Conservation (phyloP, 352 stramenopile species). For the Phytophthora macrochlamydospora region DNA sequence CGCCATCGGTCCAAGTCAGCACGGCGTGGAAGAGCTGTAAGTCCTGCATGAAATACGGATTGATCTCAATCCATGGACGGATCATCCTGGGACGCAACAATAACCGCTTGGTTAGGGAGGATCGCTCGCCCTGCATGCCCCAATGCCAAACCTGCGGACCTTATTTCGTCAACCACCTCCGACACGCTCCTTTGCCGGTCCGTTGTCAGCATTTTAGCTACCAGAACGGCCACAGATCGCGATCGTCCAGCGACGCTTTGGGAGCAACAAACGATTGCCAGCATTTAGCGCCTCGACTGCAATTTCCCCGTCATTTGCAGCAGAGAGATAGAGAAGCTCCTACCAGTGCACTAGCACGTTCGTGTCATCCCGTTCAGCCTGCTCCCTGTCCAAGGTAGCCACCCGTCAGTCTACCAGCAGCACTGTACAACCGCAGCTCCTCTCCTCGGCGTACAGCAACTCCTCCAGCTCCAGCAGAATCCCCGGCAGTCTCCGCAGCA, state of each 20-base stretch:
- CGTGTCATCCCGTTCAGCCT: constrained; percentile 35
- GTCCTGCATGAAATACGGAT: constrained; percentile 57
- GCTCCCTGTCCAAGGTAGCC: constrained; percentile 21
- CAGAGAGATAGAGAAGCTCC: too few species aligned
- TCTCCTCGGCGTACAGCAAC: constrained; percentile 35
- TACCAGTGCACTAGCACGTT: constrained; percentile 83
- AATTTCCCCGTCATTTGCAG: too few species aligned
- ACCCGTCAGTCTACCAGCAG: background rate
- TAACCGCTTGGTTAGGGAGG: constrained; percentile 1
- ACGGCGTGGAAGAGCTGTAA: constrained; percentile 47
- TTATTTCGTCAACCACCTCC: constrained; percentile 48
- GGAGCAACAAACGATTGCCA: background rate
- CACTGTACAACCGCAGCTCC: background rate
- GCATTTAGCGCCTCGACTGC: too few species aligned
- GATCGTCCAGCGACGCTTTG: constrained; percentile 67
- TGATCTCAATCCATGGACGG: constrained; percentile 77
- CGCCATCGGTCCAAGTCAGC: constrained; percentile 1
- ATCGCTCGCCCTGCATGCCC: background rate
- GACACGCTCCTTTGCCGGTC: constrained; percentile 28
- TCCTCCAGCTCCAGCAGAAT: constrained; percentile 42
- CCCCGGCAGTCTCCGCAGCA: constrained; percentile 49
- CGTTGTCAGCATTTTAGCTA: constrained; percentile 54
- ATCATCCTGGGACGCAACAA: constrained; percentile 37
- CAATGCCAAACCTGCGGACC: constrained; percentile 24
- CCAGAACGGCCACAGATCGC: constrained; percentile 57